phyloP scores from a whole-genome alignment of 306 rosid genomes.

The Cucurbita ficifolia region DNA sequence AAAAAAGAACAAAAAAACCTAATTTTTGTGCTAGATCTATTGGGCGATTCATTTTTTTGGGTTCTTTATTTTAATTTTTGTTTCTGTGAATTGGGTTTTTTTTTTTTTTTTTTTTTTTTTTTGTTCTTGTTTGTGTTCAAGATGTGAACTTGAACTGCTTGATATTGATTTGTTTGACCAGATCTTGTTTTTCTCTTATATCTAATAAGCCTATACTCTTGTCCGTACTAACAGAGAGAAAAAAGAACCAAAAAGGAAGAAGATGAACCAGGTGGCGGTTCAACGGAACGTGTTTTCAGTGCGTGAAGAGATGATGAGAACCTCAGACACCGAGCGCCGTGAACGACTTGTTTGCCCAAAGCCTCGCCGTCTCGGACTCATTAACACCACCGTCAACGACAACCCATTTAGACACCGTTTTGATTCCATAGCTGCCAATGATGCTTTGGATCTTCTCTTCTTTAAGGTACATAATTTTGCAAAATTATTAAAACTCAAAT shows the following conservation, averaged over 20 bases:
- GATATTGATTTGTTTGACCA: not conserved
- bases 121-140: not conserved
- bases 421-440: conserved; percentile 40
- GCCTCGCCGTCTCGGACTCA: conserved; percentile 66
- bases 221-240: not conserved
- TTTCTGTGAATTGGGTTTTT: too few species aligned
- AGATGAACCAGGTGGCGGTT: conserved; percentile 49
- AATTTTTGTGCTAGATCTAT: not conserved
- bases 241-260: not conserved
- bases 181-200: not conserved
- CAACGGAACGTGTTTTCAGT: conserved; percentile 53
- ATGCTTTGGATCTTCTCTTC: conserved; percentile 57
- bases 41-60: not conserved
- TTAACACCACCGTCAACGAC: conserved; percentile 36
- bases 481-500: not conserved
- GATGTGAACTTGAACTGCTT: not conserved
- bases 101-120: not conserved
- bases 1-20: not conserved
- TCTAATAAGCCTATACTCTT: not conserved
- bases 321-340: conserved; percentile 13
- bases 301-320: conserved; percentile 33
- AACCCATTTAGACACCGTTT: conserved; percentile 23
- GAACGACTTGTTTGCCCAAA: conserved; percentile 65
- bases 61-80: too few species aligned
- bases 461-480: conserved; percentile 31